Base-by-base conservation (phyloP, 768 basidiomycete species). In the Rhodotorula toruloides region DNA sequence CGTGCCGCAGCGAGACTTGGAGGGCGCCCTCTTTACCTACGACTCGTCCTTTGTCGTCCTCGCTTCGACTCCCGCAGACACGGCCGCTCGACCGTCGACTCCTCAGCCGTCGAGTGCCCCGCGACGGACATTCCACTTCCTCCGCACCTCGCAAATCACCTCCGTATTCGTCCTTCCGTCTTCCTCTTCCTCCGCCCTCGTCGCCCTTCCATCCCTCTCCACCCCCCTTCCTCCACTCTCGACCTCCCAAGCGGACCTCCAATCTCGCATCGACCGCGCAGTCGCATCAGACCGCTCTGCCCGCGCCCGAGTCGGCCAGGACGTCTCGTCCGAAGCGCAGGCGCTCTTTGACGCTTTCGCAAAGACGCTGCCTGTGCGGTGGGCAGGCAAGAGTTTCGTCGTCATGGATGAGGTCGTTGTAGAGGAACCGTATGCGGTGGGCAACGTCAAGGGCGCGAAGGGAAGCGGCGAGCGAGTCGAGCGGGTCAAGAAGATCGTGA, bases 401-500 rank as follows among this genome's bases (percentile, higher is more conserved):
- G 73, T 73, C 2, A n/a, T 73, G 49, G 73, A 73, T 31, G 73
- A 73, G 61, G 70, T 73, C 19, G 53, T 73, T 14, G 58, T 73
- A 14, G 65, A 63, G 11, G n/a, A 34, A 39, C 70, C 70, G 19
- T 70, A 65, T 53, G 62, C 46, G 1, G 12, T 31, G 9, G 49
- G 36, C 39, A 65, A 55, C 19, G 57, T 69, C 31, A 60, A 62
- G 56, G 68, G 63, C 17, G 68, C 50, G 0, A 70, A 65, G 34
- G 68, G 68, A 0, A 39, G 50, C 4, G 55, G 32, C 2, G 68
- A 65, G 17, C 43, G 60, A 1, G 48, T 70, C 36, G 68, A 70
- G 46, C 59, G 68, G 7, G 55, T 70, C 47, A 34, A 40, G n/a
- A 53, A 57, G 29, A 56, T 65, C 37, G 68, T 65, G 32, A 50